Base-by-base conservation (phyloP, 2,329 filamentous ascomycete species). In the Talaromyces sp. region DNA sequence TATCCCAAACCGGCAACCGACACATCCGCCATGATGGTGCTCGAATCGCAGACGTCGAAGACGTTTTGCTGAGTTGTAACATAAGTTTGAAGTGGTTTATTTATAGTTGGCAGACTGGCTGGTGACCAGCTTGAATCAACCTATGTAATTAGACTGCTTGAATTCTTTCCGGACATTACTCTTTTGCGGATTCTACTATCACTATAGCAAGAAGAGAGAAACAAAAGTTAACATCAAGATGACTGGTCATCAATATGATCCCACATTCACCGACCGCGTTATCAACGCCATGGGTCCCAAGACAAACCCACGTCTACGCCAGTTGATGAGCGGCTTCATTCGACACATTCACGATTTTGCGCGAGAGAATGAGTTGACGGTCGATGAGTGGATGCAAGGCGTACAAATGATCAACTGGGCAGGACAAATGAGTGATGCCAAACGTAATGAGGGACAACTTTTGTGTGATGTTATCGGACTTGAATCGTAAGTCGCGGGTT, bases 211-310 rank as follows among this genome's bases (percentile, higher is more conserved):
- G 6, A 19, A 24, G 8, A 19, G n/a, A 62, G 10, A 57, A 4
- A 13, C 19, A 50, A 16, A 50, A 50, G 9, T 16, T 9, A 41
- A n/a, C 8, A n/a, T 24, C 50, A 63, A 57, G 47, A 63, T 63
- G 43, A 60, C 59, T 9, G 24, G 19, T 14, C 60, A 65, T 37
- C 14, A 35, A 27, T 65, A 65, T 71, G 78, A 83, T 68, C 81
- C 82, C 59, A 75, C 76, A 66, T 78, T 85, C 71, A 94, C 91
- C 62, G 81, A 89, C 71, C 85, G 87, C 77, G 90, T 93, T 80
- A 85, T 93, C 75, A 84, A 90, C 67, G 85, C 88, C 68, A 93
- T 91, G 81, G 88, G 89, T 62, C 88, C 90, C 68, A 88, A 91
- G 73, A 87, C 87, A 10, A 82, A 83, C 27, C 87, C 89, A 60